phyloP scores from a whole-genome alignment of 768 basidiomycete genomes.

The Lactifluus pinguis region DNA sequence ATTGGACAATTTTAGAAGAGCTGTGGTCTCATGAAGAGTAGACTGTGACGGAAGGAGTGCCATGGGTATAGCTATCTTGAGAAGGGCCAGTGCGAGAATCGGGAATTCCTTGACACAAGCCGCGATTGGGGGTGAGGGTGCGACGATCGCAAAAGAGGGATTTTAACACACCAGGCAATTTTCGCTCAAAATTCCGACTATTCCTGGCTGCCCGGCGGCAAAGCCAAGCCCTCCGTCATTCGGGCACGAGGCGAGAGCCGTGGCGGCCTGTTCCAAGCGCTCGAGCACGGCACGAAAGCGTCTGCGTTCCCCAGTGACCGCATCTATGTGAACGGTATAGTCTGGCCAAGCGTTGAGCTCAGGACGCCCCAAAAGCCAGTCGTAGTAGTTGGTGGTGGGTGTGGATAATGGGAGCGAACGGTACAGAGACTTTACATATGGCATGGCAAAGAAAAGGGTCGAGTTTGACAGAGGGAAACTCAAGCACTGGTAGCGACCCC shows the following conservation, averaged over 20 bases:
- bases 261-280: constrained; percentile 45
- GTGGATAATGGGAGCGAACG: not conserved
- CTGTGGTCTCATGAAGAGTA: constrained; percentile 47
- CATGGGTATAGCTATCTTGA: constrained; percentile 44
- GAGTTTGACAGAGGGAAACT: not conserved
- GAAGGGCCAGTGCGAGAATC: constrained; percentile 39
- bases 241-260: constrained; percentile 34
- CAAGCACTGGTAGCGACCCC: not conserved
- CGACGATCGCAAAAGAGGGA: not conserved
- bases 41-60: constrained; percentile 45
- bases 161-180: constrained; percentile 52
- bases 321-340: constrained; percentile 48
- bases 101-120: constrained; percentile 40
- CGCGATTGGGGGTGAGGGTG: not conserved
- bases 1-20: constrained; percentile 39
- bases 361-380: constrained; percentile 4
- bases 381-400: constrained; percentile 13
- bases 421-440: not conserved
- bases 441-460: not conserved
- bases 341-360: constrained; percentile 29
- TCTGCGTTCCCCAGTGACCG: constrained; percentile 37
- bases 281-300: constrained; percentile 42
- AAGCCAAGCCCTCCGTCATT: constrained; percentile 51
- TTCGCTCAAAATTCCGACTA: constrained; percentile 61
- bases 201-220: constrained; percentile 31